Evolutionary conservation across 2,329 filamentous ascomycete species (phyloP), one percentile per base, ranked within the genome.

Genomic region (Cordyceps tenuipes): DNA sequence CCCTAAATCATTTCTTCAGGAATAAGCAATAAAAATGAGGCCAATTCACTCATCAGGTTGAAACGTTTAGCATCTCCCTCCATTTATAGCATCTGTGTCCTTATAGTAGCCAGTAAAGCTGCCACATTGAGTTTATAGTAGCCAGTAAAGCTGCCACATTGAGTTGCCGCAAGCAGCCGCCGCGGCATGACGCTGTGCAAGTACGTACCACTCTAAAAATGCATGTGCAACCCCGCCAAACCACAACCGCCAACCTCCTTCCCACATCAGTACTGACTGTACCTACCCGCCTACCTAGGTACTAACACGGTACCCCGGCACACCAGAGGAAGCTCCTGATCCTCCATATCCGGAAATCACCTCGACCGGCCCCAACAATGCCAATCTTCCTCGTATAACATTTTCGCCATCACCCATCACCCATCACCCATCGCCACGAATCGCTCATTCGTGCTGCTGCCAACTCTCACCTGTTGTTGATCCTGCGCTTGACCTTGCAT

Each of bases 291-390:
- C 2, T 23, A 23, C 23, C 23, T 23, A n/a, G n/a, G n/a, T n/a
- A 23, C 29, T 29, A 29, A 8, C 7, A 29, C 4, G 29, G 29
- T 29, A 29, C 29, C 3, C 29, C 1, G 7, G 29, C 29, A 29
- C 29, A 15, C 15, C 12, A 19, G 31, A 43, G 39, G 15, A 43
- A 43, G 50, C 57, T 54, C 57, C 57, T 53, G 50, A 60, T 60
- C 57, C 31, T 60, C 31, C 57, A 60, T 48, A 54, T 31, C 57
- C 57, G 50, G 34, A 43, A 17, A 58, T 19, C 34, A 47, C 50
- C 34, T 59, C 59, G 58, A 39, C 59, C 21, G 50, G 39, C 44
- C 8, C 46, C 26, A n/a, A 10, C 31, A 1, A 23, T 36, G 34
- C 47, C 46, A 34, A 43, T 54, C 23, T 44, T 31, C 10, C 36